Conservation (phyloP, 1,284 basidiomycete species). For the Tetrapyrgos nigripes region DNA sequence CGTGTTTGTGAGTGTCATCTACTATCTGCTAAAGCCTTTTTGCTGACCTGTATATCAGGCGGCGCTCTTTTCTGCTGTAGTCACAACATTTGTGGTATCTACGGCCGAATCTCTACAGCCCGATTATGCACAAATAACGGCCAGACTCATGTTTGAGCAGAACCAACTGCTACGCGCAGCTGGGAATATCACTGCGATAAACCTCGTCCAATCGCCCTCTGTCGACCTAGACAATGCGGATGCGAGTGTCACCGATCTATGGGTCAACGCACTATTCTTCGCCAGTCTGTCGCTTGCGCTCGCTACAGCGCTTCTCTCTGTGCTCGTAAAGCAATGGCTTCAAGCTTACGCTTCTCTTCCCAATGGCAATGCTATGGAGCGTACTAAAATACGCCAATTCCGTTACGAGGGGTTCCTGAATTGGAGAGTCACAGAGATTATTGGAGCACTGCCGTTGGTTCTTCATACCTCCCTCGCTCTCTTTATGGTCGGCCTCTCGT, state of each 20-base stretch:
- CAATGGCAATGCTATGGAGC: conserved; percentile 39
- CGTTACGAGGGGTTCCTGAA: conserved; percentile 39
- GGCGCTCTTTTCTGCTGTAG: conserved; percentile 52
- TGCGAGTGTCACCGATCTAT: conserved; percentile 17
- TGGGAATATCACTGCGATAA: conserved; percentile 5
- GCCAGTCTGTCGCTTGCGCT: conserved; percentile 46
- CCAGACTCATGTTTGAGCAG: conserved; percentile 37
- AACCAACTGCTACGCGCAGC: no score
- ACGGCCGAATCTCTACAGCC: conserved; percentile 43
- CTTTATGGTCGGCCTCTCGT: no score
- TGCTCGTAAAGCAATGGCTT: conserved; percentile 54
- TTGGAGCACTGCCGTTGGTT: conserved; percentile 46
- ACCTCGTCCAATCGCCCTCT: background rate
- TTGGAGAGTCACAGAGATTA: conserved; percentile 47
- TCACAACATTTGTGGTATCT: conserved; percentile 52
- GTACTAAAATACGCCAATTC: conserved; percentile 44
- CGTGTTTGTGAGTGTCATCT: conserved; percentile 43
- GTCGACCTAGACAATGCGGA: background rate
- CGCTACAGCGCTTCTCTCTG: conserved; percentile 46
- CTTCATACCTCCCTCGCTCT: conserved; percentile 51
- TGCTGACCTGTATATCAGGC: conserved; percentile 39
- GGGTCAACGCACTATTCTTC: conserved; percentile 53
- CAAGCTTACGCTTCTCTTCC: conserved; percentile 38
- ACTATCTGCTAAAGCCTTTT: background rate
- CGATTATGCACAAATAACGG: conserved; percentile 38